Percentiles rank a stretch among this genome's conserved stretches.
Conservation (phyloP, 2,329 filamentous ascomycete species). For the Salinomyces thailandicus region DNA sequence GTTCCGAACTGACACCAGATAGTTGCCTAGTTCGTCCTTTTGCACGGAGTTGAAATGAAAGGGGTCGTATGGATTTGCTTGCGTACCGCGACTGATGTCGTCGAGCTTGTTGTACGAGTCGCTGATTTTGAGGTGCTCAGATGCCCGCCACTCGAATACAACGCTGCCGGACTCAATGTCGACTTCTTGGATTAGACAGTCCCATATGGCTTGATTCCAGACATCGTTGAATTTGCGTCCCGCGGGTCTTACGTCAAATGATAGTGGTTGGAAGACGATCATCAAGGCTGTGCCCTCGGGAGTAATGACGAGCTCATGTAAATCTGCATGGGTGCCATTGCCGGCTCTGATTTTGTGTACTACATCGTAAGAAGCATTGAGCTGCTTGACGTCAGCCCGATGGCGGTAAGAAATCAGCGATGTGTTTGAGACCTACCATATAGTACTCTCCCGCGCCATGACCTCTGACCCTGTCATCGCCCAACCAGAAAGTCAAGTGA, state of each 20-base stretch:
- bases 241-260: slow-evolving; percentile 9
- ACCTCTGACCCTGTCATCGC: slow-evolving; percentile 22
- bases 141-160: slow-evolving; percentile 47
- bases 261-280: slow-evolving; percentile 27
- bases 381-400: slow-evolving; percentile 2
- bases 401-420: too few species aligned
- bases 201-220: slow-evolving; percentile 16
- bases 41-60: slow-evolving; percentile 49
- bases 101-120: slow-evolving; percentile 29
- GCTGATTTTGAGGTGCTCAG: slow-evolving; percentile 41
- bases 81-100: slow-evolving; percentile 26
- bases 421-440: slow-evolving; percentile 14
- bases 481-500: slow-evolving; percentile 27
- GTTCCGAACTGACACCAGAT: slow-evolving; percentile 44
- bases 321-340: slow-evolving; percentile 26
- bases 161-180: slow-evolving; percentile 43
- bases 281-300: slow-evolving; percentile 31
- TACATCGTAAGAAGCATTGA: slow-evolving; percentile 22
- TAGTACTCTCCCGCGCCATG: slow-evolving; percentile 20
- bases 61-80: slow-evolving; percentile 41
- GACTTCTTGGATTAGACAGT: slow-evolving; percentile 27
- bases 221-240: slow-evolving; percentile 19
- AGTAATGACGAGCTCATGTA: slow-evolving; percentile 36
- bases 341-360: slow-evolving; percentile 29
- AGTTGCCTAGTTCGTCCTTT: slow-evolving; percentile 42